Conservation (phyloP, 2,329 filamentous ascomycete species). For the Pestalotiopsis sp. region DNA sequence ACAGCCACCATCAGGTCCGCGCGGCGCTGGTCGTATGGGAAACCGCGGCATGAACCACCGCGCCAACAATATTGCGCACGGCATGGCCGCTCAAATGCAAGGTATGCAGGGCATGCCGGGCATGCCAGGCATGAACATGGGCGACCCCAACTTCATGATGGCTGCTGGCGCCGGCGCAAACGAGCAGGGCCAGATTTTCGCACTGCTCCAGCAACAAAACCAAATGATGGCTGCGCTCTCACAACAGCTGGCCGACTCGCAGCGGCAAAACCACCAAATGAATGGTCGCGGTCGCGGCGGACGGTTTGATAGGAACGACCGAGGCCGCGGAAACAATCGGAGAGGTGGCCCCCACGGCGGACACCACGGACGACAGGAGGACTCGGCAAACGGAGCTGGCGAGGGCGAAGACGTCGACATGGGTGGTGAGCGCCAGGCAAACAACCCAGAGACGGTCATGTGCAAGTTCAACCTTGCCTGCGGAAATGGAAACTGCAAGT, state of each 20-base stretch:
- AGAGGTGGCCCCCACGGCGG: slow-evolving; percentile 46
- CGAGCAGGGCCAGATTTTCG: slow-evolving; percentile 74
- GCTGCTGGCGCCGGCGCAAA: slow-evolving; percentile 46
- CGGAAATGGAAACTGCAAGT: slow-evolving; percentile 87
- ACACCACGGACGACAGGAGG: slow-evolving; percentile 31
- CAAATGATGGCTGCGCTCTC: slow-evolving; percentile 81
- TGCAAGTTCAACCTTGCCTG: slow-evolving; percentile 92
- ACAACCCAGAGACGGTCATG: slow-evolving; percentile 65
- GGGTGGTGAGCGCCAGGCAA: slow-evolving; percentile 55
- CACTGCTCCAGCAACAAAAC: slow-evolving; percentile 83
- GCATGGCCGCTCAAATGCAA: slow-evolving; percentile 43
- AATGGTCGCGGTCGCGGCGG: slow-evolving; percentile 49
- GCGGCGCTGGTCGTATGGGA: slow-evolving; percentile 46
- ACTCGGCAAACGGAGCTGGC: slow-evolving; percentile 36
- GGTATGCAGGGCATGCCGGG: slow-evolving; percentile 39
- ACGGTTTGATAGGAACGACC: slow-evolving; percentile 73
- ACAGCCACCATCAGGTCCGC: slow-evolving; percentile 72
- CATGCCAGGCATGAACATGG: slow-evolving; percentile 46
- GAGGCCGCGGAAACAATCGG: slow-evolving; percentile 52
- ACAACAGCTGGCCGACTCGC: slow-evolving; percentile 62
- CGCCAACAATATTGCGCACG: slow-evolving; percentile 51
- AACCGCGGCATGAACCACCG: slow-evolving; percentile 55
- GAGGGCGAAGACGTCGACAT: slow-evolving; percentile 68
- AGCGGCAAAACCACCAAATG: slow-evolving; percentile 43
- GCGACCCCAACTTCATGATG: slow-evolving; percentile 52